Conservation (phyloP, 78 protist species). For the Cavenderia fasciculata region DNA sequence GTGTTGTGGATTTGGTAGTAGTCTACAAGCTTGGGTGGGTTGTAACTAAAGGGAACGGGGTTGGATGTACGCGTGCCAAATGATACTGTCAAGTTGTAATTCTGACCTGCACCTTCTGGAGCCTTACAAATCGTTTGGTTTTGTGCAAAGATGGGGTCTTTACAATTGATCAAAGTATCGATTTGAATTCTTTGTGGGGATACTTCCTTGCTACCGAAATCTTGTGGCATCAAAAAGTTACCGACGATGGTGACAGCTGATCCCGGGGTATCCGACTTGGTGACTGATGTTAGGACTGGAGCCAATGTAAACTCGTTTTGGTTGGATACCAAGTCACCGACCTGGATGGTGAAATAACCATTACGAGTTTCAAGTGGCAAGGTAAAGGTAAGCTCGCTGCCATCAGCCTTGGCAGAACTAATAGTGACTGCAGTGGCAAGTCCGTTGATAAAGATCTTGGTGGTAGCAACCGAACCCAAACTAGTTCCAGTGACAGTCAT, state of each 20-base stretch:
- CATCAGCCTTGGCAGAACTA: neutral
- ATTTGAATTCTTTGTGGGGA: too few relatives aligned
- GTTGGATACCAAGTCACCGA: neutral
- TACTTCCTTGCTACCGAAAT: too few relatives aligned
- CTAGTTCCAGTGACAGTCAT: neutral
- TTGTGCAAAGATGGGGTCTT: too few relatives aligned
- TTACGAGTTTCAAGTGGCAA: neutral
- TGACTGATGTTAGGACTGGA: neutral
- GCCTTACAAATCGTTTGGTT: neutral
- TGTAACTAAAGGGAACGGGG: neutral
- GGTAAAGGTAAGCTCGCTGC: neutral
- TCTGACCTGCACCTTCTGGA: neutral
- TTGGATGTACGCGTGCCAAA: neutral
- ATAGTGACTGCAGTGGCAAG: neutral
- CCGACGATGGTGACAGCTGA: neutral
- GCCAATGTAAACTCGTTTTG: neutral
- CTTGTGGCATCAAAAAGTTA: neutral
- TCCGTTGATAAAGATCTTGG: neutral
- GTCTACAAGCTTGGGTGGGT: neutral
- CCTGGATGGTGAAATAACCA: neutral
- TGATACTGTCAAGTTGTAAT: neutral
- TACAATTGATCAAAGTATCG: too few relatives aligned
- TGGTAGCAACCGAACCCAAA: neutral
- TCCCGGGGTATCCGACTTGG: neutral
- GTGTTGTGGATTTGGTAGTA: neutral